Conservation (phyloP, 345 rosid species). For the Diplotaxis tenuifolia region DNA sequence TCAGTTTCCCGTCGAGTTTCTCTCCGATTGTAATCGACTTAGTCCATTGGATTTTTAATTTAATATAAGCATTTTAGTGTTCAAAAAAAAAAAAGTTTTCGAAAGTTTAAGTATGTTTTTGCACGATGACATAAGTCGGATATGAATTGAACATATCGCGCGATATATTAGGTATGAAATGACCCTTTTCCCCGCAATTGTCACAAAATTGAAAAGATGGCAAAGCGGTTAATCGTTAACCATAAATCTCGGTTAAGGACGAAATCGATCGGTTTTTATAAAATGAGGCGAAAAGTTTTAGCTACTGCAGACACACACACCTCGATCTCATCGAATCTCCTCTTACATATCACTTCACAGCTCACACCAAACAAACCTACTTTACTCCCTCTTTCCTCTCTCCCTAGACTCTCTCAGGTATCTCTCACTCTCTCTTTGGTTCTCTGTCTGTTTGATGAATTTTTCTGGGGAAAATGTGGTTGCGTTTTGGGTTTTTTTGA, state of each 20-base stretch:
- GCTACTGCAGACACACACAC: slow-evolving; percentile 5
- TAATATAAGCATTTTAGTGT: too few species aligned
- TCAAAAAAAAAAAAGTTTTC: too few species aligned
- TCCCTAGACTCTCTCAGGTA: slow-evolving; percentile 22
- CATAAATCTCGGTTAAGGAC: background rate
- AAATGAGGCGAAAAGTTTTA: background rate
- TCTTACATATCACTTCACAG: slow-evolving; percentile 20
- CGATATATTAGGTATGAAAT: too few species aligned
- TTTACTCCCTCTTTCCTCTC: slow-evolving; percentile 7
- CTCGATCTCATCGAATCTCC: slow-evolving; percentile 45
- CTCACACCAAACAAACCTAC: slow-evolving; percentile 27
- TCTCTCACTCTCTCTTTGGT: background rate
- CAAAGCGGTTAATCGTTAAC: background rate
- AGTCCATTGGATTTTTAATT: too few species aligned
- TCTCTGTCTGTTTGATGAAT: background rate
- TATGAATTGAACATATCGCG: too few species aligned
- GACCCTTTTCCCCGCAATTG: too few species aligned
- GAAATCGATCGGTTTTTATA: background rate
- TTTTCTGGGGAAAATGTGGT: slow-evolving; percentile 2
- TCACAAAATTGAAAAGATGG: background rate
- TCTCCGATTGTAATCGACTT: too few species aligned
- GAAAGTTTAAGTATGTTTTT: too few species aligned
- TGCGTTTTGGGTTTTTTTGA: slow-evolving; percentile 3
- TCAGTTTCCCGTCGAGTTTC: too few species aligned
- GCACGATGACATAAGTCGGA: too few species aligned